Base-by-base conservation (phyloP, 73 alveolate species). In the Tetrahymena malaccensis region DNA sequence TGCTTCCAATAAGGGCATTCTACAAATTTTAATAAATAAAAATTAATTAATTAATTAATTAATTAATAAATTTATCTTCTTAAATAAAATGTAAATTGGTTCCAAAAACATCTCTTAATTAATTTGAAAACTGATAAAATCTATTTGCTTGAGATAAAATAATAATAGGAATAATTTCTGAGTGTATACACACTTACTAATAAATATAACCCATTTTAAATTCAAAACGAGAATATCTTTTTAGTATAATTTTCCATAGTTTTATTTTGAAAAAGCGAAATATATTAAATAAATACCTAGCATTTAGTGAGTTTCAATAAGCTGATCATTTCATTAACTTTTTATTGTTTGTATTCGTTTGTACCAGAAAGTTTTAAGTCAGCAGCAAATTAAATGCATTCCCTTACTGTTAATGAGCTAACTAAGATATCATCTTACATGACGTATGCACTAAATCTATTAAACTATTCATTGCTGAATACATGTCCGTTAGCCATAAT, bases 1-100 rank as follows among this genome's bases (percentile, higher is more conserved):
- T 31, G 17, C 98, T 97, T 15, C 98, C 98, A 33, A 97, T 94
- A 55, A 94, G 84, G 21, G 95, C 93, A 94, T 97, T 85, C 94
- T 97, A 50, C 43, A 93, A 12, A 57, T 57, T 57, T 57, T n/a
- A 22, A 19, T 27, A 70, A 70, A 31, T n/a, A n/a, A 70, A 27
- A 4, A 58, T n/a, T n/a, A n/a, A n/a, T n/a, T 4, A 19, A 55
- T n/a, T 58, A 58, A n/a, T 58, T 22, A 58, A n/a, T 56, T 9
- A 25, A 56, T 56, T 10, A 56, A 25, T 56, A 1, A 21, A 56
- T 56, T 50, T 50, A 50, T 50, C 83, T 50, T 50, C 44, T 50
- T 0, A 50, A 19, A 3, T 19, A 50, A 50, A 50, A 50, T 50
- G 83, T 50, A 50, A 50, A 19, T 50, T 50, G 31, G 0, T 50